Percentiles rank a stretch among this genome's conserved stretches.
Evolutionary conservation across 495 filamentous ascomycete species (phyloP).

Genomic region (Podospora pseudoanserina): DNA sequence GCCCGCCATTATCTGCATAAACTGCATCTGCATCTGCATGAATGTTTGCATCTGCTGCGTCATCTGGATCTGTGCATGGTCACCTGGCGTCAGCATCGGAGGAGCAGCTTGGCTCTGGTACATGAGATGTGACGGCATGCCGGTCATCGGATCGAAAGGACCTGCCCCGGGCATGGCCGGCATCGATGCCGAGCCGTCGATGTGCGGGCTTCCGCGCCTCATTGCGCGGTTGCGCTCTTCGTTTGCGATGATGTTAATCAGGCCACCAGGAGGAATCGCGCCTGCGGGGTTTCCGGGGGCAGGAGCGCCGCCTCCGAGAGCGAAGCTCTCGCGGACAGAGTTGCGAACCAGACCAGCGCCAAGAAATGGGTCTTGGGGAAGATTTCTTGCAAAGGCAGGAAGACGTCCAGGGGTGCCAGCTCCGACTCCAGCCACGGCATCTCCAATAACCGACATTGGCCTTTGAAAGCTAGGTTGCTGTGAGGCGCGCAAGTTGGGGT

Average conservation of each 20-base stretch:
- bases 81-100: conserved; percentile 55
- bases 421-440: conserved; percentile 19
- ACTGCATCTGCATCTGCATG: conserved; percentile 93
- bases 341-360: conserved; percentile 77
- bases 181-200: conserved; percentile 41
- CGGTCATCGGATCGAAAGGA: conserved; percentile 41
- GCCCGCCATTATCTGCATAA: conserved; percentile 73
- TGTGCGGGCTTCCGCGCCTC: conserved; percentile 73
- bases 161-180: conserved; percentile 35
- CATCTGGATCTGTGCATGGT: conserved; percentile 79
- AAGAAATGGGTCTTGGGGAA: conserved; percentile 86
- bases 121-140: conserved; percentile 49
- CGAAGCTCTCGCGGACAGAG: conserved; percentile 70
- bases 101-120: conserved; percentile 39
- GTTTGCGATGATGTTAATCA: conserved; percentile 85
- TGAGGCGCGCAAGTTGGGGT: conserved; percentile 55
- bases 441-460: conserved; percentile 32
- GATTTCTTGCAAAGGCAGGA: conserved; percentile 80
- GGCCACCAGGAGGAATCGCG: conserved; percentile 57
- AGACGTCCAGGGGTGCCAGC: conserved; percentile 28
- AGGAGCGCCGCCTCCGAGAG: conserved; percentile 62
- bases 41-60: conserved; percentile 83
- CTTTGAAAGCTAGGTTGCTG: conserved; percentile 37
- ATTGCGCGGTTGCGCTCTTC: conserved; percentile 77
- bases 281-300: conserved; percentile 29